Base-by-base conservation (phyloP, 306 rosid genomes). In the Trichosanthes truncata region DNA sequence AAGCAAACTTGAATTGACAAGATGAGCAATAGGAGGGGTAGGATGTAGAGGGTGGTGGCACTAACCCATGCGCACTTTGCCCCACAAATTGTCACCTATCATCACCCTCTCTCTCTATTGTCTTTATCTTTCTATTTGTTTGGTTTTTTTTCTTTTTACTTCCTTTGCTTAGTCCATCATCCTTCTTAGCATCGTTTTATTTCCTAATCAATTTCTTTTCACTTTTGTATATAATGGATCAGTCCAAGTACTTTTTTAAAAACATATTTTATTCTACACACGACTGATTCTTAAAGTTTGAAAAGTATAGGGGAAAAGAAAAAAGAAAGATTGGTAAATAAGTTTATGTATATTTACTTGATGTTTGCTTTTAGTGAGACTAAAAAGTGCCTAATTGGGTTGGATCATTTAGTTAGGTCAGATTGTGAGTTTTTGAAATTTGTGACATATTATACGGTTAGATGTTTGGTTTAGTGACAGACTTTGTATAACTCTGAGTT, bases 1-100 rank as follows among this genome's bases (percentile, higher is more conserved):
- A 74, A 31, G 62, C 7, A 51, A 51, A 33, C 38, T 9, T 82
- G 88, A 85, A 60, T 82, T 80, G 89, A 85, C 85, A 82, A 63
- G 89, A 59, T 63, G 53, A 80, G 83, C 86, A 86, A 89, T 85
- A 13, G 84, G 81, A 81, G 10, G 76, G 51, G 76, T 45, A 43
- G n/a, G 55, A 23, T 23, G 17, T 63, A 41, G 59, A 56, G 81
- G 81, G 80, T 79, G 87, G 92, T 83, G 76, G 92, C 92, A 88
- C 87, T 84, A 79, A 78, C 51, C 89, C 91, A 89, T 40, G 84
- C 84, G 85, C 79, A 84, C 85, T 88, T 43, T 67, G 87, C 78
- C 78, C 87, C 89, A 83, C 89, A 10, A 5, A 62, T 66, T 83
- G 84, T 86, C 84, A 87, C 83, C 89, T 81, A 26, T 49, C 55